These are phyloP conservation scores for Fusarium xyrophilum DNA, from an alignment of 2,329 filamentous ascomycete species.

Conservation along the genomic window DNA sequence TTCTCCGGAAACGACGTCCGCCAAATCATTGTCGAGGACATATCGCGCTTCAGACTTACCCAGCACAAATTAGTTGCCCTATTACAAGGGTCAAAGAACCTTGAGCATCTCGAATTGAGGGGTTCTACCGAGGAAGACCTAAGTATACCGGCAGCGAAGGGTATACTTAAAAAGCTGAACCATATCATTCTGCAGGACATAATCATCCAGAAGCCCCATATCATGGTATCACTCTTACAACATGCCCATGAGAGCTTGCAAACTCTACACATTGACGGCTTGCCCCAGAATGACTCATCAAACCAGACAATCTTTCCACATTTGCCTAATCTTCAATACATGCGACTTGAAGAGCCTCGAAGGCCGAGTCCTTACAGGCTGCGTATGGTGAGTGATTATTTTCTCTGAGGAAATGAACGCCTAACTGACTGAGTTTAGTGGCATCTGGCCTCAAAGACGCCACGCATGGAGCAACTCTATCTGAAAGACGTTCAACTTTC, in stretches of 20 bases:
- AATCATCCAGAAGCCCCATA: slow-evolving; percentile 9
- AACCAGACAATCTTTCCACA: slow-evolving; percentile 21
- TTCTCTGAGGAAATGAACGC: background rate
- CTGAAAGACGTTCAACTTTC: slow-evolving; percentile 40
- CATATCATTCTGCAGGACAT: slow-evolving; percentile 37
- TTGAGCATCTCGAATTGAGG: slow-evolving; percentile 38
- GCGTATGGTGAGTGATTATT: slow-evolving; percentile 28
- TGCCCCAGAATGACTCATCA: slow-evolving; percentile 25
- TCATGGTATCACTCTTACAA: slow-evolving; percentile 30
- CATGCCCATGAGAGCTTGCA: slow-evolving; percentile 36
- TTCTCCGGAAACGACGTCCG: slow-evolving; percentile 45
- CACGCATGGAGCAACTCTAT: slow-evolving; percentile 45
- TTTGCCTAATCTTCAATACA: slow-evolving; percentile 42
- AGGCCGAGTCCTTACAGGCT: slow-evolving; percentile 26
- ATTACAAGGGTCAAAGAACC: slow-evolving; percentile 36
- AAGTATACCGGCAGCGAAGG: slow-evolving; percentile 30
- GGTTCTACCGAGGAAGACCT: slow-evolving; percentile 30
- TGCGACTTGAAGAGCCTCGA: slow-evolving; percentile 41
- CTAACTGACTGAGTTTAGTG: slow-evolving; percentile 35
- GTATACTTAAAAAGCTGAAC: slow-evolving; percentile 32
- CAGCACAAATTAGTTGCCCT: slow-evolving; percentile 42
- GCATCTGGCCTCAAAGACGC: slow-evolving; percentile 38
- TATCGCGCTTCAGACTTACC: slow-evolving; percentile 41
- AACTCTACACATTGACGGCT: slow-evolving; percentile 35
- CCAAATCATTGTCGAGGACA: slow-evolving; percentile 40